Conservation (phyloP, 768 basidiomycete species). For the Tulasnella sp. region DNA sequence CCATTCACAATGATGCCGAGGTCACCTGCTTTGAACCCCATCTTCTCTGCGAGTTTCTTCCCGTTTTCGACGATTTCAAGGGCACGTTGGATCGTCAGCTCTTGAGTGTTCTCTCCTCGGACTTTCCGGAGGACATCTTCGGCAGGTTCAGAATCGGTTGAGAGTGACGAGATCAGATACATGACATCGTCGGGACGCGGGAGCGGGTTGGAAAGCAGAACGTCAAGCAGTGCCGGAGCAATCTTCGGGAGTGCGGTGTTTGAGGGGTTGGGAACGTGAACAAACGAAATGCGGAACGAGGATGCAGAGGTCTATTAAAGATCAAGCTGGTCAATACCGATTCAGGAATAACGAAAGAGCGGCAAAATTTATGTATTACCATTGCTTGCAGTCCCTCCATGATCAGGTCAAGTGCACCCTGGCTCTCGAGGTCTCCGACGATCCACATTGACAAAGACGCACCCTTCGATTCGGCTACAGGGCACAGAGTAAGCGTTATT, state of each 20-base stretch:
- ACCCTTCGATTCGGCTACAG: constrained; percentile 35
- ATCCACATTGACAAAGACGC: constrained; percentile 54
- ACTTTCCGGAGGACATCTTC: background rate
- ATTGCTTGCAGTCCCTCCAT: constrained; percentile 66
- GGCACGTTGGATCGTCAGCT: background rate
- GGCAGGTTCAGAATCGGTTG: background rate
- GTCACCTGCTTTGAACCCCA: constrained; percentile 64
- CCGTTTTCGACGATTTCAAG: background rate
- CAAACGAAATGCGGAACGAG: constrained; percentile 47
- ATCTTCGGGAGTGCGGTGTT: background rate
- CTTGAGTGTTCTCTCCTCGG: background rate
- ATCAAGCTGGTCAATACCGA: constrained; percentile 13
- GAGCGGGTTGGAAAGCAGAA: background rate
- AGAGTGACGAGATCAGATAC: background rate
- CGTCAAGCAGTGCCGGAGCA: background rate
- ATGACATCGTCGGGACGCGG: constrained; percentile 1
- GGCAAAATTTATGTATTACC: constrained; percentile 50
- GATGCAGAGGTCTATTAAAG: constrained; percentile 39
- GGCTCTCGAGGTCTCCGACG: constrained; percentile 75
- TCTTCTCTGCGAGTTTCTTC: constrained; percentile 53
- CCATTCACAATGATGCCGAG: constrained; percentile 79
- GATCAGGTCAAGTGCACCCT: constrained; percentile 60
- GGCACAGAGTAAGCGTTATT: background rate
- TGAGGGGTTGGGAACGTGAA: constrained; percentile 32
- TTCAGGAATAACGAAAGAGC: constrained; percentile 10